Evolutionary conservation across 1,139 yeast species (phyloP), one percentile per base, ranked within the genome.

Genomic region (Yamadazyma friedrichii): DNA sequence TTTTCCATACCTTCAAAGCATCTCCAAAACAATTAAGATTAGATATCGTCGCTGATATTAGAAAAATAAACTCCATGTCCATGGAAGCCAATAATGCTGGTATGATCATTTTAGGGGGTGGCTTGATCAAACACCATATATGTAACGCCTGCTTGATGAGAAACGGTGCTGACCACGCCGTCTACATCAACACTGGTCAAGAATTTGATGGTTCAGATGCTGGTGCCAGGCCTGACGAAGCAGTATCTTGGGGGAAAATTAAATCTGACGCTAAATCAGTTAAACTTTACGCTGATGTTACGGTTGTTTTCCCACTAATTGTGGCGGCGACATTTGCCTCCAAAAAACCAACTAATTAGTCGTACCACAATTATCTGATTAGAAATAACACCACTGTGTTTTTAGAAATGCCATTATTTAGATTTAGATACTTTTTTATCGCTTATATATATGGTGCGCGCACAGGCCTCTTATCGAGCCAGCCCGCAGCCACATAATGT

Each of bases 171-270:
- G 99, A 93, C 62, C 88, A 83, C 59, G 98, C 98, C 3, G 97
- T 93, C 15, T 93, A 80, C 65, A 91, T 93, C 62, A 94, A 94
- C 65, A 93, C 99, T 11, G 98, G 97, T 33, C 98, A 93, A 67
- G 99, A 93, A 62, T 94, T 89, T 58, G 99, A 93, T 59, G 98
- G 98, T 39, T 88, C 96, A 12, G 99, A 93, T 63, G 98, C 98
- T 13, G 99, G 99, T 49, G 99, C 99, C 6, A 80, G 98, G 59
- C 98, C 98, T 1, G 98, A 94, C 61, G 99, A 93, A 67, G 98
- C 98, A 22, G 85, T 93, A 41, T 86, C 96, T 36, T 93, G 99
- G 99, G 99, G 99, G 48, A 93, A 93, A 65, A 93, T 93, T 64
- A 88, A 88, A 67, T 84, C 96, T 5, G 96, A 89, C 35, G 99